phyloP scores from a whole-genome alignment of 2,329 filamentous ascomycete genomes.

The Penicillium aurantiogriseum region DNA sequence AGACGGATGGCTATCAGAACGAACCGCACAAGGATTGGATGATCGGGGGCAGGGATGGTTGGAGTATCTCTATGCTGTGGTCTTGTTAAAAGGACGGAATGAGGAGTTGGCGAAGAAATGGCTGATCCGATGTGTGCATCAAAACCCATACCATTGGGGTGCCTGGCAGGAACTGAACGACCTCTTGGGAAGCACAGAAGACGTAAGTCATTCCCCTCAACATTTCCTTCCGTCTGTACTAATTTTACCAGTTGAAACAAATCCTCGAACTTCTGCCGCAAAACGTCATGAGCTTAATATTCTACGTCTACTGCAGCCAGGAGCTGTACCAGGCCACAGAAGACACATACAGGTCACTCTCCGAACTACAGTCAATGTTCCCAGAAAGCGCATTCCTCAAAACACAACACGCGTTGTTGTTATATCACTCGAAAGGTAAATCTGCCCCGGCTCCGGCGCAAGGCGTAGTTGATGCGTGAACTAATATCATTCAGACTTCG shows the following conservation, averaged over 20 bases:
- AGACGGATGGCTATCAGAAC: constrained; percentile 74
- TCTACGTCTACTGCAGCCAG: constrained; percentile 85
- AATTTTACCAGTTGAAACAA: constrained; percentile 61
- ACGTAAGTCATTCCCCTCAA: constrained; percentile 56
- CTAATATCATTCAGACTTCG: constrained; percentile 51
- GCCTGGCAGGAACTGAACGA: constrained; percentile 91
- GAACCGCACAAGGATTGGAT: constrained; percentile 59
- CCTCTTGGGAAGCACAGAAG: constrained; percentile 74
- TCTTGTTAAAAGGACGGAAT: constrained; percentile 86
- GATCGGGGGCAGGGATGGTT: constrained; percentile 82
- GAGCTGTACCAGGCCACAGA: constrained; percentile 86
- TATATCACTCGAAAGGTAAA: constrained; percentile 76
- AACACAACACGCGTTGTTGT: constrained; percentile 81
- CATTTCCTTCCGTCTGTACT: constrained; percentile 14
- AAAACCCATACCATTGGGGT: constrained; percentile 95
- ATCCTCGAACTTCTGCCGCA: constrained; percentile 73
- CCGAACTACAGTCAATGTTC: constrained; percentile 79
- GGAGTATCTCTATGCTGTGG: constrained; percentile 78
- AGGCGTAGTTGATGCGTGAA: neutral
- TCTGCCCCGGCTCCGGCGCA: neutral
- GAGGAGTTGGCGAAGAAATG: constrained; percentile 80
- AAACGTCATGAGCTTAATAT: constrained; percentile 91
- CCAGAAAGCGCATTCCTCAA: constrained; percentile 85
- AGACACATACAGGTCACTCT: constrained; percentile 69
- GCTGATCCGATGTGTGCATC: constrained; percentile 82